These are phyloP conservation scores for Paraglomus brasilianum DNA, from an alignment of 192 early-diverging fungal genomes.

Conservation along the genomic window DNA sequence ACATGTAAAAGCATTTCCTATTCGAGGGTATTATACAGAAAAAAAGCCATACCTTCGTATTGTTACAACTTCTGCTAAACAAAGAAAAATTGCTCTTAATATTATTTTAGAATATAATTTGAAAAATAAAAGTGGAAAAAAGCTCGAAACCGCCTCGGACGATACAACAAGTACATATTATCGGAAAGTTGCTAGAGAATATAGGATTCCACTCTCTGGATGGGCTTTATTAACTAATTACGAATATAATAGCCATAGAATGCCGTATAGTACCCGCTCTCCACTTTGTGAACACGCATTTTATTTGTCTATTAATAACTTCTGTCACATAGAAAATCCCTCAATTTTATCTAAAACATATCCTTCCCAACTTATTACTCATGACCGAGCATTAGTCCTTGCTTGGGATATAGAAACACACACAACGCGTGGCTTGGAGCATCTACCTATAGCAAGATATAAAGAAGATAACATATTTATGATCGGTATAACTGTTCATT, in stretches of 20 bases:
- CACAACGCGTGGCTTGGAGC: neutral
- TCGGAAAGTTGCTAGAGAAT: neutral
- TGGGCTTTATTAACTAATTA: conserved; percentile 14
- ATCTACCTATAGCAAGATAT: conserved; percentile 9
- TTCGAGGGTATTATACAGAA: neutral
- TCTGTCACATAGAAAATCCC: neutral
- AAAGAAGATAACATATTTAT: conserved; percentile 17
- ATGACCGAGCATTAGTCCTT: neutral
- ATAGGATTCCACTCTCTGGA: conserved; percentile 1
- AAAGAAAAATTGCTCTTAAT: conserved; percentile 7
- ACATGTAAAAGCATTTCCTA: conserved; percentile 2
- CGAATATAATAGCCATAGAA: neutral
- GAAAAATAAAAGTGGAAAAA: too few species aligned
- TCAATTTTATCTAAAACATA: neutral
- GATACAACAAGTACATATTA: conserved; percentile 2
- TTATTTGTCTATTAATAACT: conserved; percentile 1
- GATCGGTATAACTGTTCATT: conserved; percentile 20
- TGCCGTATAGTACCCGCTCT: conserved; percentile 6
- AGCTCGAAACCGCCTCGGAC: conserved; percentile 10
- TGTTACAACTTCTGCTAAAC: conserved; percentile 3
- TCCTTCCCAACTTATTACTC: neutral
- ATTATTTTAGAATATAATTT: neutral
- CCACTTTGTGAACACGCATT: neutral
- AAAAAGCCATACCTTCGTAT: neutral
- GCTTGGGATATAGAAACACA: neutral